A percentile compares a stretch with the other conserved stretches of the same genome.
Evolutionary conservation across 1,284 basidiomycete species (phyloP).

Genomic region (Leccinum subrobustum): DNA sequence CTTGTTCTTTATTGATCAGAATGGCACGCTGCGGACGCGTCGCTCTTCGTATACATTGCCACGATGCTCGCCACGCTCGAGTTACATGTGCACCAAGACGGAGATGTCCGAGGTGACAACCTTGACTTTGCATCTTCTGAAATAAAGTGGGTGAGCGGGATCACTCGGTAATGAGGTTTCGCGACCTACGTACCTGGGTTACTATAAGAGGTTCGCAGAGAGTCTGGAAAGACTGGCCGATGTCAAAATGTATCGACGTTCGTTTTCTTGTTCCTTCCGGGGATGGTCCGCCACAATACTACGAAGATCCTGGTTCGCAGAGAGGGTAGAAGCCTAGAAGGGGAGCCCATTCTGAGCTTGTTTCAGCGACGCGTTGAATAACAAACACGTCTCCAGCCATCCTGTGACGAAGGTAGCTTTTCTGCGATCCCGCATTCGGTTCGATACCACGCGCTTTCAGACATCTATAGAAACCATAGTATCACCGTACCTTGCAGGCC

Average conservation of each 20-base stretch:
- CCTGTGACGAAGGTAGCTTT: too few species aligned
- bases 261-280: not conserved
- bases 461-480: too few species aligned
- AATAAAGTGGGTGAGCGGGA: slow-evolving; percentile 2
- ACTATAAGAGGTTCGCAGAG: not conserved
- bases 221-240: not conserved
- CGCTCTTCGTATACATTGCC: slow-evolving; percentile 7
- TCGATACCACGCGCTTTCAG: too few species aligned
- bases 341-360: too few species aligned
- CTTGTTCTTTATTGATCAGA: not conserved
- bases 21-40: slow-evolving; percentile 11
- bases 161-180: slow-evolving; percentile 1
- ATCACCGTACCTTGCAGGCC: too few species aligned
- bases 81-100: slow-evolving; percentile 3
- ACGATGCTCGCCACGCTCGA: slow-evolving; percentile 16
- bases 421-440: too few species aligned
- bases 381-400: too few species aligned
- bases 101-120: slow-evolving; percentile 1
- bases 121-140: not conserved
- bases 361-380: too few species aligned
- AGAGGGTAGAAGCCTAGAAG: too few species aligned
- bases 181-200: not conserved
- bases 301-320: too few species aligned
- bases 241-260: not conserved
- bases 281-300: not conserved